These are phyloP conservation scores for Pichia phayaonensis DNA, from an alignment of 805 yeast genomes.

Conservation along the genomic window DNA sequence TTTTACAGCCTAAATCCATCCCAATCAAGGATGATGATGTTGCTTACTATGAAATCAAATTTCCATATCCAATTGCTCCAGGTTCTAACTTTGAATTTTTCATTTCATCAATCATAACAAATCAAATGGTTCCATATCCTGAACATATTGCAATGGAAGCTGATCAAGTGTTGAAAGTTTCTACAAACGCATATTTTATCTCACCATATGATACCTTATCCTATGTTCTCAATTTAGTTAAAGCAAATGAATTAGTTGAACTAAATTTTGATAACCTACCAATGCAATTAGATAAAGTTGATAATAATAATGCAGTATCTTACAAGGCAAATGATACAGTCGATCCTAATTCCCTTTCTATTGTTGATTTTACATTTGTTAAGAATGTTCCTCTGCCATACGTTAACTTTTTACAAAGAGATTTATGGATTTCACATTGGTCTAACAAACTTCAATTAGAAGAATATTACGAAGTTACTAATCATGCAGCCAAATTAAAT, in stretches of 20 bases:
- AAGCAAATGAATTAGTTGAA: constrained; percentile 18
- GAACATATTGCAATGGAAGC: constrained; percentile 49
- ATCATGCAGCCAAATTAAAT: constrained; percentile 63
- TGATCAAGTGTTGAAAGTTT: constrained; percentile 50
- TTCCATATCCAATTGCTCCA: constrained; percentile 66
- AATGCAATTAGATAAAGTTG: constrained; percentile 11
- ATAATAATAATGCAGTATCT: constrained; percentile 23
- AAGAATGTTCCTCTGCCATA: constrained; percentile 60
- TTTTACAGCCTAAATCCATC: constrained; percentile 14
- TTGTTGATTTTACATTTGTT: constrained; percentile 53
- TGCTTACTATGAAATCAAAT: constrained; percentile 39
- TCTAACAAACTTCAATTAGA: constrained; percentile 64
- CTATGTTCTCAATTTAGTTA: constrained; percentile 38
- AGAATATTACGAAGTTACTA: constrained; percentile 76
- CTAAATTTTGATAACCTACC: neutral
- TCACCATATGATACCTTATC: constrained; percentile 53
- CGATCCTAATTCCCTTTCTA: constrained; percentile 38
- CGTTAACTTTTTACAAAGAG: constrained; percentile 56
- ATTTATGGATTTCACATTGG: constrained; percentile 87
- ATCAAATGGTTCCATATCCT: constrained; percentile 55
- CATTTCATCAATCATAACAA: constrained; percentile 41
- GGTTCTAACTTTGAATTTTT: constrained; percentile 43
- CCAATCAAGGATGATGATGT: constrained; percentile 13
- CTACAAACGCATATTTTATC: constrained; percentile 44
- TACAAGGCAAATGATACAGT: constrained; percentile 15